Evolutionary conservation across 2,329 filamentous ascomycete species (phyloP).

Genomic region (Hortaea werneckii): DNA sequence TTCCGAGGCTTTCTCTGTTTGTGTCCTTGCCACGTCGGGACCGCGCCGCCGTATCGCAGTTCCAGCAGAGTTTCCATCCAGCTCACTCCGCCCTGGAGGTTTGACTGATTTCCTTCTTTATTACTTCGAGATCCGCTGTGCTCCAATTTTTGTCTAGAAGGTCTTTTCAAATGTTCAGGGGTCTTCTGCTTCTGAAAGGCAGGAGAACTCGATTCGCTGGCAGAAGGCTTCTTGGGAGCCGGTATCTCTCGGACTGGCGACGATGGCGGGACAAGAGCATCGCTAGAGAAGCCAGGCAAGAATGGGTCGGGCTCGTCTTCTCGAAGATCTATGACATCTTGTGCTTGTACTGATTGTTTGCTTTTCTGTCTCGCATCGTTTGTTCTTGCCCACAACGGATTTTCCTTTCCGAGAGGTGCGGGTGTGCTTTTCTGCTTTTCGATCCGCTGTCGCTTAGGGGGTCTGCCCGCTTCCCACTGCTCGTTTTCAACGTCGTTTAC

Average conservation of each 20-base stretch:
- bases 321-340: slow-evolving; percentile 26
- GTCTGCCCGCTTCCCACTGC: slow-evolving; percentile 23
- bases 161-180: not conserved
- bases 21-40: too few relatives aligned
- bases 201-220: slow-evolving; percentile 26
- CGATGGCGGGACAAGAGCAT: slow-evolving; percentile 12
- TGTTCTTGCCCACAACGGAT: slow-evolving; percentile 18
- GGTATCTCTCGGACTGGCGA: slow-evolving; percentile 9
- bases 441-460: slow-evolving; percentile 31
- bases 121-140: too few relatives aligned
- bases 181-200: slow-evolving; percentile 17
- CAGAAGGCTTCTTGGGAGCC: slow-evolving; percentile 7
- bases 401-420: slow-evolving; percentile 6
- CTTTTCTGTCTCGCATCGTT: slow-evolving; percentile 15
- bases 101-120: too few relatives aligned
- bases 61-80: too few relatives aligned
- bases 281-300: slow-evolving; percentile 18
- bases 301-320: slow-evolving; percentile 24
- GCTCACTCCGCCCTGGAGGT: too few relatives aligned
- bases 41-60: too few relatives aligned
- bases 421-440: slow-evolving; percentile 4
- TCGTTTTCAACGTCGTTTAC: slow-evolving; percentile 22
- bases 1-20: too few relatives aligned
- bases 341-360: slow-evolving; percentile 1
- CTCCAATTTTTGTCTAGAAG: too few relatives aligned